Base-by-base conservation (phyloP, 192 early-diverging fungal species). In the Haplosporangium gracile region DNA sequence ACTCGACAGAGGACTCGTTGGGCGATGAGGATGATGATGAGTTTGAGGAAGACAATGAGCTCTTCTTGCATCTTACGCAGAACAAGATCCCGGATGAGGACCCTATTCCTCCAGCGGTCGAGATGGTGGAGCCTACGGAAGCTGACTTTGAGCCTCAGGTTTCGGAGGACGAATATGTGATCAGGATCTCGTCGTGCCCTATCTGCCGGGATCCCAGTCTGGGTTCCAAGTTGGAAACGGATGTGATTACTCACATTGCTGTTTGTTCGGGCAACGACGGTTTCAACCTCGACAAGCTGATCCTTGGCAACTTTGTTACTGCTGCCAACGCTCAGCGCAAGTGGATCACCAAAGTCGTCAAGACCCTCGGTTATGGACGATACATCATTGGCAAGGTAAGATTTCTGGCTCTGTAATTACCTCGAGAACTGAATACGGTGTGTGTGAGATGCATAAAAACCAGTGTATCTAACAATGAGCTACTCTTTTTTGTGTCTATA, bases 271-370 rank as follows among this genome's bases (percentile, higher is more conserved):
- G 94, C 65, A 91, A 93, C 73, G 94, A 96, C 79, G 91, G 93
- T 72, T 92, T 90, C 38, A 94, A 91, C 11, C 89, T 95, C 13
- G 94, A 96, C 76, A 89, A 91, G n/a, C 90, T 97, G 65, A 86
- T 96, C 15, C 90, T 95, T 89, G 95, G 95, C 36, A 93, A 94
- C 68, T 96, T 96, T 85, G 85, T 96, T 10, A 95, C 95, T 3
- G 94, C 95, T 83, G 92, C 93, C 2, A 88, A 95, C 65, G 94
- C 95, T 3, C 93, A 94, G 65, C 82, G 94, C 40, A 95, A 94
- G 82, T 95, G 93, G 92, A 91, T 92, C 43, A 89, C 90, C 20
- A 92, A 94, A 63, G 88, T 95, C 29, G 86, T 95, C 36, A 90
- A 90, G n/a, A 93, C 93, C 70, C 90, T 95, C n/a, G 90, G 92